Percentiles rank a stretch among this genome's conserved stretches.
Conservation (phyloP, 208 protist genomes). For the Strigomonas oncopelti region DNA sequence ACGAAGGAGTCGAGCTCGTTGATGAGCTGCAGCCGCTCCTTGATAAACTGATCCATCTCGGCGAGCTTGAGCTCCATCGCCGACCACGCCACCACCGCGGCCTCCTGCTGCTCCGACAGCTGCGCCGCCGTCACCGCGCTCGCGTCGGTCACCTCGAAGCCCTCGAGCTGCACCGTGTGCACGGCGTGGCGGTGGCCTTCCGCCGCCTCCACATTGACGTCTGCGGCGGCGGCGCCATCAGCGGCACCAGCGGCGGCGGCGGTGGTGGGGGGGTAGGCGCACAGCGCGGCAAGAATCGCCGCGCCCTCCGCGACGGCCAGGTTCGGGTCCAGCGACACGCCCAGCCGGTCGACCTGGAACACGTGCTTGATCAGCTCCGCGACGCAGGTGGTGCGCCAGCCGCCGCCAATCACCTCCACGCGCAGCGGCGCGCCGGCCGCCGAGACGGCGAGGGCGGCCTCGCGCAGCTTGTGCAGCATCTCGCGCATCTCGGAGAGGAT, state of each 20-base stretch:
- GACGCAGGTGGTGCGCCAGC: constrained; percentile 65
- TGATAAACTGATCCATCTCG: constrained; percentile 34
- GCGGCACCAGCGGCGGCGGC: neutral
- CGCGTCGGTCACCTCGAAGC: constrained; percentile 28
- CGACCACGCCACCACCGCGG: constrained; percentile 27
- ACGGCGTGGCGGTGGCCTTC: constrained; percentile 11
- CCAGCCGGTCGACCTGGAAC: constrained; percentile 36
- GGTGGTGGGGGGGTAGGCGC: too few species aligned
- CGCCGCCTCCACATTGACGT: constrained; percentile 14
- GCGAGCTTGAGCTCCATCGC: constrained; percentile 35
- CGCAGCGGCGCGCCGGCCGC: constrained; percentile 21
- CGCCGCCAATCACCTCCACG: constrained; percentile 71
- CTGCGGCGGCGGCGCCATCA: neutral
- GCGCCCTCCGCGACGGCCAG: constrained; percentile 61
- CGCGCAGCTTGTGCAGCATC: constrained; percentile 30
- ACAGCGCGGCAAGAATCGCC: constrained; percentile 36
- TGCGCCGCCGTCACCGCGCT: constrained; percentile 10
- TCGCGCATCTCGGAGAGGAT: constrained; percentile 25
- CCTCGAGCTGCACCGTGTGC: constrained; percentile 38
- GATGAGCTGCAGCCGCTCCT: constrained; percentile 41
- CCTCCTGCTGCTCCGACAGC: constrained; percentile 22
- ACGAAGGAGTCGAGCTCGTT: constrained; percentile 65
- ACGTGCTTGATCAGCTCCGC: constrained; percentile 37
- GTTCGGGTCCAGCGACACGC: constrained; percentile 59
- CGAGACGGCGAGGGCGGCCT: constrained; percentile 9